Evolutionary conservation across 2,329 filamentous ascomycete species (phyloP).

Genomic region (Alternaria metachromatica): DNA sequence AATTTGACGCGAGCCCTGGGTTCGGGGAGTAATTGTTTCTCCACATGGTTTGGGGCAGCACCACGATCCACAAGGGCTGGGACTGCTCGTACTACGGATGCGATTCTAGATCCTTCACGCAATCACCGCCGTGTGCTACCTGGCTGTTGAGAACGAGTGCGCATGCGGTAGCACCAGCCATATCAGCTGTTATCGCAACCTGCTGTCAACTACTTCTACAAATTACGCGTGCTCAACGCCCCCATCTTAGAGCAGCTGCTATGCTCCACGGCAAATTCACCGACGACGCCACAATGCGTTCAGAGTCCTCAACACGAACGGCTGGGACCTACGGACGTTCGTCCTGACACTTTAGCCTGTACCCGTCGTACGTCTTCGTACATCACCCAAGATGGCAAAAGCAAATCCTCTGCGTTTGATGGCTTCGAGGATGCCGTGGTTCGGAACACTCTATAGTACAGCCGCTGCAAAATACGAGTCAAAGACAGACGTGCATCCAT

Average conservation of each 20-base stretch:
- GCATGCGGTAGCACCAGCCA: conserved; percentile 12
- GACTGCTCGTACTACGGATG: conserved; percentile 1
- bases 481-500: background rate
- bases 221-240: conserved; percentile 2
- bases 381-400: conserved; percentile 1
- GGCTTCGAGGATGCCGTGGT: background rate
- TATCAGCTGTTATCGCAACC: conserved; percentile 3
- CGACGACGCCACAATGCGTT: conserved; percentile 2
- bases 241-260: background rate
- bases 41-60: background rate
- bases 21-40: background rate
- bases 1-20: background rate
- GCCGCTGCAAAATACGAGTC: background rate
- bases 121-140: conserved; percentile 5
- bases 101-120: conserved; percentile 20
- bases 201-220: background rate
- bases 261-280: conserved; percentile 14
- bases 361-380: background rate
- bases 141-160: conserved; percentile 1
- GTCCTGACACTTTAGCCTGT: conserved; percentile 3
- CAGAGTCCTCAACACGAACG: background rate
- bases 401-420: background rate
- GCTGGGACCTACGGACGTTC: background rate
- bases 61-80: background rate
- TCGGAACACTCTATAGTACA: background rate